Conservation (phyloP, 2,329 filamentous ascomycete genomes). For the Fusarium chuoi region DNA sequence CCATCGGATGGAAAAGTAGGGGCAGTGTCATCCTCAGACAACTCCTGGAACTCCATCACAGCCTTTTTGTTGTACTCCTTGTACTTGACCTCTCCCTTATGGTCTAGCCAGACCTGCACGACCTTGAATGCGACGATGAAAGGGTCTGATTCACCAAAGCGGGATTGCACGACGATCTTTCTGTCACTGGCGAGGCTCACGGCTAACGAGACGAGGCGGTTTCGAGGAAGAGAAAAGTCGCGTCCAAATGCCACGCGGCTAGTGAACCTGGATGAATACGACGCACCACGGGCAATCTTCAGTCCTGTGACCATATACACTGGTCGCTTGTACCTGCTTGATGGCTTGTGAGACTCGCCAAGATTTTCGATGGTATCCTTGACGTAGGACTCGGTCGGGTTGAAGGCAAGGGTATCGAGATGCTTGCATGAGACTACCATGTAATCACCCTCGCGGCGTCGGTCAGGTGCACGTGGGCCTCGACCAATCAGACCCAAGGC, state of each 20-base stretch:
- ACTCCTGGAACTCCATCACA: not conserved
- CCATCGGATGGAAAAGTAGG: not conserved
- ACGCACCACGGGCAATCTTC: not conserved
- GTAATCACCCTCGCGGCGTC: not conserved
- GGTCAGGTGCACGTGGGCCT: rapidly evolving
- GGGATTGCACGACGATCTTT: not conserved
- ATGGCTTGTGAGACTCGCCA: rapidly evolving
- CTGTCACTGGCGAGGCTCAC: rapidly evolving
- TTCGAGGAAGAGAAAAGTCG: not conserved
- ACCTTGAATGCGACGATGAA: not conserved
- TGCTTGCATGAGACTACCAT: rapidly evolving
- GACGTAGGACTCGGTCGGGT: rapidly evolving
- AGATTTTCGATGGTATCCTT: not conserved
- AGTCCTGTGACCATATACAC: not conserved
- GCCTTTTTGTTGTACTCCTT: not conserved
- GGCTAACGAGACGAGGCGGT: rapidly evolving
- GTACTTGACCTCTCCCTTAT: not conserved
- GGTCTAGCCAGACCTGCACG: not conserved
- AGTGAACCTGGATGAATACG: not conserved
- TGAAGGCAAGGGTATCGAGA: not conserved
- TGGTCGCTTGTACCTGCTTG: not conserved
- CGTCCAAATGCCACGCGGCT: not conserved
- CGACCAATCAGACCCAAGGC: not conserved
- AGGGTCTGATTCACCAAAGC: rapidly evolving
- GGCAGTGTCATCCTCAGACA: not conserved